phyloP scores from a whole-genome alignment of 202 grass and related monocot genomes.

The Digitaria exilis region DNA sequence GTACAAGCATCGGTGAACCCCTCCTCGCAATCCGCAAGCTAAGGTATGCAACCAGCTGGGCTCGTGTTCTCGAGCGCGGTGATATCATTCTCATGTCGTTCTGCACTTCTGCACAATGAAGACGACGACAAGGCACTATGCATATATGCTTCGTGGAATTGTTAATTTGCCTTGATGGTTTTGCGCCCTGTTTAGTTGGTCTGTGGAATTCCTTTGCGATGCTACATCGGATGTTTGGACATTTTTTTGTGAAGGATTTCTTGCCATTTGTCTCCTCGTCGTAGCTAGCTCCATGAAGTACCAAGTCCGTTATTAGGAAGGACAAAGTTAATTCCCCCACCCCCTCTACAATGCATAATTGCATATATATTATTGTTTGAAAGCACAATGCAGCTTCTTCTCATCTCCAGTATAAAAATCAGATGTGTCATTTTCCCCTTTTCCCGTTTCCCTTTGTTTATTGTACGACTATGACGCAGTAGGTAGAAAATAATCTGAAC shows the following conservation, averaged over 20 bases:
- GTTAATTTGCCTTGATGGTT: background rate
- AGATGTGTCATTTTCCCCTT: background rate
- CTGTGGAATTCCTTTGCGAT: too few species aligned
- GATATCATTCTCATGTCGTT: background rate
- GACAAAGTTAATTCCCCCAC: background rate
- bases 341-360: background rate
- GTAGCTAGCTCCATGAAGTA: background rate
- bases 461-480: background rate
- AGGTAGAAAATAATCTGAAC: constrained; percentile 9
- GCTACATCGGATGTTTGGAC: too few species aligned
- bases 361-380: background rate
- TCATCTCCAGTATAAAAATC: background rate
- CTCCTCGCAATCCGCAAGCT: background rate
- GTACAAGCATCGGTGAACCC: background rate
- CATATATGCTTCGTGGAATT: background rate
- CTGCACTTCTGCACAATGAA: background rate
- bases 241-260: too few species aligned
- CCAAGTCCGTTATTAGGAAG: background rate
- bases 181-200: too few species aligned
- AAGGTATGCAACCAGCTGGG: background rate
- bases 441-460: background rate
- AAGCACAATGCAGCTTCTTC: background rate
- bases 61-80: background rate
- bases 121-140: background rate
- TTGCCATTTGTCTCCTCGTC: background rate